These are phyloP conservation scores for Pestalotiopsis sp. DNA, from an alignment of 2,329 filamentous ascomycete species.

Conservation along the genomic window DNA sequence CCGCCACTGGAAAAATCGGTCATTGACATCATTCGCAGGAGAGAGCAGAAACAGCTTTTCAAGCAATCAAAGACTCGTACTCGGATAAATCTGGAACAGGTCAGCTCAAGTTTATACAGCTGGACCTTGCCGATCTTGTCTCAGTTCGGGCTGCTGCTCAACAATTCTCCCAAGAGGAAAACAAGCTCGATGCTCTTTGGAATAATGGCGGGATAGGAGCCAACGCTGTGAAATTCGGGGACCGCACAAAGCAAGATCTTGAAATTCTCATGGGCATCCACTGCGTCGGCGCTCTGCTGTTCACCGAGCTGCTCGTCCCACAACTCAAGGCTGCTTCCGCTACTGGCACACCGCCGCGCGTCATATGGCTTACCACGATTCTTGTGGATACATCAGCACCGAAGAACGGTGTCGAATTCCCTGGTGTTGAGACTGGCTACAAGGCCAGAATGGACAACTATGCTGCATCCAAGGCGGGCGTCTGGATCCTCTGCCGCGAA, in stretches of 20 bases:
- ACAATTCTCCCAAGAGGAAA: slow-evolving; percentile 17
- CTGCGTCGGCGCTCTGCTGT: slow-evolving; percentile 29
- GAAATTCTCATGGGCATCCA: slow-evolving; percentile 36
- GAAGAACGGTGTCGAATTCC: slow-evolving; percentile 21
- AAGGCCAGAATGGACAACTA: slow-evolving; percentile 28
- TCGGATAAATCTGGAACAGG: neutral
- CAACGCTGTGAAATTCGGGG: slow-evolving; percentile 18
- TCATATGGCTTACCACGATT: neutral
- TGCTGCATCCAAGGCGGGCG: slow-evolving; percentile 37
- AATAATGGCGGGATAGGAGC: slow-evolving; percentile 28
- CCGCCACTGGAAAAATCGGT: neutral
- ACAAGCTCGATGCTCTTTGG: slow-evolving; percentile 23
- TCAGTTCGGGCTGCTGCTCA: slow-evolving; percentile 18
- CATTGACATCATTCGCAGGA: neutral
- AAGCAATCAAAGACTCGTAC: neutral
- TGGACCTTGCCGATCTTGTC: slow-evolving; percentile 21
- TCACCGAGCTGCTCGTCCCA: slow-evolving; percentile 30
- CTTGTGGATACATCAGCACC: neutral
- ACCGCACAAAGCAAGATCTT: slow-evolving; percentile 32
- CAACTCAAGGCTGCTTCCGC: slow-evolving; percentile 32
- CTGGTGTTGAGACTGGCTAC: slow-evolving; percentile 20
- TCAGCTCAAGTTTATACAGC: slow-evolving; percentile 18
- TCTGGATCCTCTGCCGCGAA: slow-evolving; percentile 34
- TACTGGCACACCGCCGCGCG: slow-evolving; percentile 16
- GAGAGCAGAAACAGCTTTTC: neutral